Evolutionary conservation across 148 eudicot genomes (phyloP), one percentile per base, ranked within the genome.

Genomic region (Limonium bicolor): DNA sequence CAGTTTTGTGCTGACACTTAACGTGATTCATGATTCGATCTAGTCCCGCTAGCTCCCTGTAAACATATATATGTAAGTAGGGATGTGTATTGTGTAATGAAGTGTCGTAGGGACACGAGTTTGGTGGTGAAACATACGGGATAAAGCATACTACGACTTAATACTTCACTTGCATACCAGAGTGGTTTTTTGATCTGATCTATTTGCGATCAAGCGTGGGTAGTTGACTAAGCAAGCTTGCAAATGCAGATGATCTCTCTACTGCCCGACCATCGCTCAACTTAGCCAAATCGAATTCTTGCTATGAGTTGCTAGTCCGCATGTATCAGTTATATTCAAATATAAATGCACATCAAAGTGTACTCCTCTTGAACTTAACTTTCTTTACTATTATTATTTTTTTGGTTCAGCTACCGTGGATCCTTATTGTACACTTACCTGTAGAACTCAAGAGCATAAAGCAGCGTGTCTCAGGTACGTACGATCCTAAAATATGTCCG

Each of bases 361-460:
- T 37, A 16, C 41, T 16, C 21, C 8, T 15, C 19, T 22, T 16
- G 10, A n/a, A n/a, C n/a, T n/a, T n/a, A n/a, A n/a, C n/a, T n/a
- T n/a, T n/a, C n/a, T 22, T 37, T 10, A 37, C 22, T 7, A 37
- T 11, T 39, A 18, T 39, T 7, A 18, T 12, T 39, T 11, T 36
- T 9, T 39, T 41, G 50, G 39, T 48, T 50, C 77, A 86, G 96
- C 69, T 20, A 46, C 41, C 49, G 73, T 68, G 74, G 96, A 86
- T 62, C 79, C 96, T 20, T 86, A 86, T 37, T 87, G 69, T 6
- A 31, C 76, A 14, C 57, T 86, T 41, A 78, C 71, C 41, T 78
- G 65, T 40, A 71, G 72, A 39, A 64, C 72, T 38, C 94, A 86
- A 50, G 94, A 82, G 48, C 71, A 77, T 66, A 82, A 68, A 86